Conservation (phyloP, 352 stramenopile genomes). For the Phytophthora capsici region DNA sequence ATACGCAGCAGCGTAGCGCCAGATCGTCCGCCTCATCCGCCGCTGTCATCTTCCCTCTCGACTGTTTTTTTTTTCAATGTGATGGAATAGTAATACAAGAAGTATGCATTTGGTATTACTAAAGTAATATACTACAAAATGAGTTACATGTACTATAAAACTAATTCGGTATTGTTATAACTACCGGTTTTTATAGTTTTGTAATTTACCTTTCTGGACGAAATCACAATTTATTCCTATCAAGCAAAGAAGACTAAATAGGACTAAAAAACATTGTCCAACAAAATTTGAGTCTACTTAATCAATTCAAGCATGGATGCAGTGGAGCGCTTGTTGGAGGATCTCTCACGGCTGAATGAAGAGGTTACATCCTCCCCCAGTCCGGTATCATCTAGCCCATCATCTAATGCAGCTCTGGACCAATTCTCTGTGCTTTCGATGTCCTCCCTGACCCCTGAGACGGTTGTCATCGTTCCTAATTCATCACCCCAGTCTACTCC, state of each 20-base stretch:
- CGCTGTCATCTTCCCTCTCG: slow-evolving; percentile 31
- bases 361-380: not conserved
- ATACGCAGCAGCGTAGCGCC: slow-evolving; percentile 88
- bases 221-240: slow-evolving; percentile 6
- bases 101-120: no score
- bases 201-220: no score
- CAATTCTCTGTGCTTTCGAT: slow-evolving; percentile 56
- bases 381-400: not conserved
- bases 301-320: slow-evolving; percentile 30
- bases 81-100: no score
- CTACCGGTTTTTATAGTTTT: no score
- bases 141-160: no score
- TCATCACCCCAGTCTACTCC: not conserved
- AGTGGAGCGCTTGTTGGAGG: slow-evolving; percentile 44
- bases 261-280: no score
- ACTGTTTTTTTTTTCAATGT: no score
- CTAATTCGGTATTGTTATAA: no score
- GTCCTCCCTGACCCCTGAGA: slow-evolving; percentile 51
- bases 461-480: slow-evolving; percentile 53
- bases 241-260: not conserved
- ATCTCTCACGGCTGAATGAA: slow-evolving; percentile 47
- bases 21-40: slow-evolving; percentile 71
- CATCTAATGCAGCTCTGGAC: slow-evolving; percentile 31
- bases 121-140: no score
- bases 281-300: no score